Evolutionary conservation across 495 filamentous ascomycete species (phyloP), one percentile per base, ranked within the genome.

Genomic region (Talaromyces proteolyticus): DNA sequence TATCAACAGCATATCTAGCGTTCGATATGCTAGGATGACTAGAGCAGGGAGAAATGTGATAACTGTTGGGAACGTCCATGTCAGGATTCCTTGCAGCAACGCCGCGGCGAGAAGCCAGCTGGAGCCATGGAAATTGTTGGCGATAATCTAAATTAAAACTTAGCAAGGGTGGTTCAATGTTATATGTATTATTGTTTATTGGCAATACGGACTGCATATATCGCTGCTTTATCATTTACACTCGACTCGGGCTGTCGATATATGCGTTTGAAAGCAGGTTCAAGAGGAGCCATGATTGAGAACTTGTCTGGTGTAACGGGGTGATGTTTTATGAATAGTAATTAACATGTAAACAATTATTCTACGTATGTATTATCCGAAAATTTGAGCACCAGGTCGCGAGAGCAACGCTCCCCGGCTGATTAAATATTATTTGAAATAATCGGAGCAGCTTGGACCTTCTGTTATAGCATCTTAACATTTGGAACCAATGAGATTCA

Each of bases 31-130:
- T 58, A 73, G 5, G 48, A 69, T 19, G 60, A 71, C 22, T 11
- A 63, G 11, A 46, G 63, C 38, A 38, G 53, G 61, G 49, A 75
- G n/a, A 46, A 70, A 40, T 51, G 72, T 55, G 59, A 61, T 55
- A 20, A 55, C 56, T 18, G 47, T 50, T 0, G 70, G 67, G 57
- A 73, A 49, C 58, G 74, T 12, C 17, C 66, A 44, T 21, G 64
- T 61, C 10, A 69, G 43, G 11, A 65, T 6, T 17, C 53, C 57
- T 57, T 78, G 75, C 6, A 57, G 47, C 19, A 67, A n/a, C 16
- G 66, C 75, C 16, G 71, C 75, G 12, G 75, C 22, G 14, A 64
- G 52, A 22, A 78, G 58, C 59, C 73, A 67, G 26, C 65, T 70
- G 6, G 62, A 29, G 5, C 6, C 25, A 29, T 29, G 25, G 25